phyloP scores from a whole-genome alignment of 345 rosid species.

The Rhodomyrtus tomentosa region DNA sequence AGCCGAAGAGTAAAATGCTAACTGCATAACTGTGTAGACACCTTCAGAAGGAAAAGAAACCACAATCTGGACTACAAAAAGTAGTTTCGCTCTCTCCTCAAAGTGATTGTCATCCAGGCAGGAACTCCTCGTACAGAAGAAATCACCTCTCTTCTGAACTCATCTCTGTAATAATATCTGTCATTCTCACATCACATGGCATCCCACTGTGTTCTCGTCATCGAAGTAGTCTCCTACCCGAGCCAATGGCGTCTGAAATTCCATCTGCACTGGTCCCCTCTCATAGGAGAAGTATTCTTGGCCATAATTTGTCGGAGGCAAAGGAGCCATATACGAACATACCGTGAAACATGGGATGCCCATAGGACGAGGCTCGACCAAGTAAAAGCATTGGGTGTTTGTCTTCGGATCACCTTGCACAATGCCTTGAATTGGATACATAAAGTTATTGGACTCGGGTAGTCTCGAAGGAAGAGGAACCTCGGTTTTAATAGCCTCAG shows the following conservation, averaged over 20 bases:
- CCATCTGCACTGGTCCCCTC: constrained; percentile 5
- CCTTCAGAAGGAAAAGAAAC: not conserved
- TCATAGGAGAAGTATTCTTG: constrained; percentile 5
- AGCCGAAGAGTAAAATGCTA: not conserved
- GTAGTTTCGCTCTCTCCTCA: not conserved
- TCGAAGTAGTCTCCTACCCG: constrained; percentile 45
- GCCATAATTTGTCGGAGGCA: constrained; percentile 6
- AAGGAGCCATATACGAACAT: constrained; percentile 12
- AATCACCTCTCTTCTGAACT: not conserved
- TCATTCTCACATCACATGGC: constrained; percentile 37
- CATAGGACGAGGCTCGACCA: constrained; percentile 20
- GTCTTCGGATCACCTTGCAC: not conserved
- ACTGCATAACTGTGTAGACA: not conserved
- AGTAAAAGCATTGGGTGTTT: not conserved
- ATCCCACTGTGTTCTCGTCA: constrained; percentile 48
- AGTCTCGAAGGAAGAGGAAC: not conserved
- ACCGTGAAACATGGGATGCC: constrained; percentile 15
- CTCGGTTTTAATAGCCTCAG: constrained; percentile 2
- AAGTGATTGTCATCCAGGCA: not conserved
- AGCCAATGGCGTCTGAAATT: constrained; percentile 9
- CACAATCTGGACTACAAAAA: not conserved
- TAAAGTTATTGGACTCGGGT: not conserved
- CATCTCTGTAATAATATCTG: not conserved
- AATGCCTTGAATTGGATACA: constrained; percentile 4
- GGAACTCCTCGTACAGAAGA: not conserved